phyloP scores from a whole-genome alignment of 2,329 filamentous ascomycete species.

The Grosmannia serpens region DNA sequence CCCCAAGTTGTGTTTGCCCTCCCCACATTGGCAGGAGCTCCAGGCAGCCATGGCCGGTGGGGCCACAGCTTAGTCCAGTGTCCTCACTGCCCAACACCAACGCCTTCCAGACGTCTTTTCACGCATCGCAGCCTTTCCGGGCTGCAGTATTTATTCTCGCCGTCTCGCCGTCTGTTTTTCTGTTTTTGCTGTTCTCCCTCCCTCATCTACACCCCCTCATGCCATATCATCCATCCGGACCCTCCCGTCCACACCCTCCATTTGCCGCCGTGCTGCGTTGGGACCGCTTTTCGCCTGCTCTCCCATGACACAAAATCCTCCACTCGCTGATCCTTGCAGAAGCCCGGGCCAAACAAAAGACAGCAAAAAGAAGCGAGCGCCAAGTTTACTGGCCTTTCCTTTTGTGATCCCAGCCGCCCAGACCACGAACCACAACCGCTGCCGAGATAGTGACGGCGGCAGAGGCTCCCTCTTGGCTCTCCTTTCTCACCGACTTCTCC shows the following conservation, averaged over 20 bases:
- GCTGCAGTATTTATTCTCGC: not conserved
- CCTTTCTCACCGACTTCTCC: slow-evolving; percentile 8
- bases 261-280: not conserved
- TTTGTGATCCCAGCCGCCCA: not conserved
- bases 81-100: not conserved
- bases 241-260: not conserved
- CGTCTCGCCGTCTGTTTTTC: not conserved
- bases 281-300: not conserved
- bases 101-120: not conserved
- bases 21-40: not conserved
- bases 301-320: not conserved
- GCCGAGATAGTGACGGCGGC: no score
- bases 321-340: not conserved
- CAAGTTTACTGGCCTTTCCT: not conserved
- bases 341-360: not conserved
- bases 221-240: not conserved
- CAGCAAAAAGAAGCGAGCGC: not conserved
- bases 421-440: not conserved
- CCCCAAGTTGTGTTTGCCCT: not conserved
- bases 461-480: not conserved
- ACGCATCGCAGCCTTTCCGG: not conserved
- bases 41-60: not conserved
- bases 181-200: not conserved
- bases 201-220: not conserved
- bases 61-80: not conserved